Base-by-base conservation (phyloP, 2,329 filamentous ascomycete species). In the Fusarium anthophilum region DNA sequence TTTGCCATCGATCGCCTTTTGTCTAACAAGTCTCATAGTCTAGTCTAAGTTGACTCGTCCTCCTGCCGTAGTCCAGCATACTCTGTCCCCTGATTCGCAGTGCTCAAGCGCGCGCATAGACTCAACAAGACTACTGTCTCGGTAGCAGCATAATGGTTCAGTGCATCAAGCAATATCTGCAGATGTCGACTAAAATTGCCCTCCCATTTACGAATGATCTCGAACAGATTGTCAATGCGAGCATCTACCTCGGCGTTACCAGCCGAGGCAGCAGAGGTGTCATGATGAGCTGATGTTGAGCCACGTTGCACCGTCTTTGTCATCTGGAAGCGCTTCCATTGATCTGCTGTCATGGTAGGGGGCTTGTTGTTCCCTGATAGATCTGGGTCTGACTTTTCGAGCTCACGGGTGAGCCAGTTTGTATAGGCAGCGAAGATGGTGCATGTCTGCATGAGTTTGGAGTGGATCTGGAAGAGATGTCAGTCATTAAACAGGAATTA, bases 101-200 rank as follows among this genome's bases (percentile, higher is more conserved):
- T 94, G 78, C 93, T 95, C 79, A 97, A 81, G 69, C 94, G 85
- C 18, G 94, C 94, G 80, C 94, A 97, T 22, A 99, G 86, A 74
- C 95, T 96, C 71, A 98, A 85, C 74, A 99, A 87, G 24, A 98
- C 96, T 7, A 98, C 96, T 44, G 96, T 98, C 85, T 99, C 96
- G 0, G 96, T 98, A 0, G 96, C 96, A 6, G 96, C 96, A 78
- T 98, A 97, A 82, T 98, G 98, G 78, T 99, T 98, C 72, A 99
- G 87, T 69, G 94, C 96, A 81, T 98, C 96, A 43, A 98, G 90
- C 78, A 99, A 83, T 75, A 98, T 98, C 85, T 97, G 95, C 77
- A 99, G 84, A 83, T 98, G 96, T 53, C 95, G 87, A 65, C 93
- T 93, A 81, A 99, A 99, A 80, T 98, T 97, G 74, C 92, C 91